These are phyloP conservation scores for Tieghemostelium lacteum DNA, from an alignment of 78 protist species.

Conservation along the genomic window DNA sequence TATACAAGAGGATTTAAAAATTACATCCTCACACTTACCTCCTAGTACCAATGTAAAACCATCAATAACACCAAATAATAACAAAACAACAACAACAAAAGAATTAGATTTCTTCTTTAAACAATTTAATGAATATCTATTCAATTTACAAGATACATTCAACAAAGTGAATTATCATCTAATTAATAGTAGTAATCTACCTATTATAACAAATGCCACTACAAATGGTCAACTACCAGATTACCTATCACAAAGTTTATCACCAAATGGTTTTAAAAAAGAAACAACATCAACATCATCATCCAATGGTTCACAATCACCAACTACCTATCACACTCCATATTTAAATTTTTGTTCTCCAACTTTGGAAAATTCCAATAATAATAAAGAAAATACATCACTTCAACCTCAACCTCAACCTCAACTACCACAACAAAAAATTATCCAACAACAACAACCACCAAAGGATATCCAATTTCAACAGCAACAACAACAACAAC, in stretches of 20 bases:
- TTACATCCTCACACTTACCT: too few species aligned
- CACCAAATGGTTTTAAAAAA: too few species aligned
- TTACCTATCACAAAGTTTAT: background rate
- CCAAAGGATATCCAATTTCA: background rate
- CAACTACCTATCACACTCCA: conserved; percentile 3
- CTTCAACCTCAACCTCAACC: background rate
- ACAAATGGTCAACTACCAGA: background rate
- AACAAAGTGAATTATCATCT: background rate
- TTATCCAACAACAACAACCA: background rate
- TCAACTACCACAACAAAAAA: background rate
- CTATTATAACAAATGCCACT: background rate
- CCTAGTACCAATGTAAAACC: background rate
- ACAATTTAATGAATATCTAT: too few species aligned
- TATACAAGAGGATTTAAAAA: too few species aligned
- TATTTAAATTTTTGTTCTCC: conserved; percentile 1
- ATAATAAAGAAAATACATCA: background rate
- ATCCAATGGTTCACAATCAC: conserved; percentile 5
- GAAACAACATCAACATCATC: too few species aligned
- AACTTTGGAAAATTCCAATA: background rate
- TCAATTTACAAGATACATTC: background rate
- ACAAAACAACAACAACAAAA: background rate
- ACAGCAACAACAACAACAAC: too few species aligned
- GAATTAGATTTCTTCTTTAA: background rate
- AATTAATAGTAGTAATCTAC: background rate
- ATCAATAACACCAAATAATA: background rate